These are phyloP conservation scores for Suillus subalutaceus DNA, from an alignment of 768 basidiomycete genomes.

Conservation along the genomic window DNA sequence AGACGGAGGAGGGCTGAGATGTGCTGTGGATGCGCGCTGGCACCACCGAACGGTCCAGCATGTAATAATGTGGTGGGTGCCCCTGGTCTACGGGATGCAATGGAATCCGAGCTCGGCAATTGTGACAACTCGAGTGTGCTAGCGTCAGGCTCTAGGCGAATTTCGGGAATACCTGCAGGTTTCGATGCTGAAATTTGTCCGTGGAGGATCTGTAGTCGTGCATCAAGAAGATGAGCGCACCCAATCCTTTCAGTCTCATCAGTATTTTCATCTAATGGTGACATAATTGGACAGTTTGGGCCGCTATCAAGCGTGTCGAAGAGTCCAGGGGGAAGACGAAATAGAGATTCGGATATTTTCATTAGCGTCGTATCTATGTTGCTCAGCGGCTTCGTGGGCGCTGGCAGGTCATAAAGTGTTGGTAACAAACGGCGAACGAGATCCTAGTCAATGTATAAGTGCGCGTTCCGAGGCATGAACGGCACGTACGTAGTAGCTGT, in stretches of 20 bases:
- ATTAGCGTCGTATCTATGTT: conserved; percentile 52
- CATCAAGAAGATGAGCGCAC: conserved; percentile 56
- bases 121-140: conserved; percentile 10
- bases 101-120: conserved; percentile 40
- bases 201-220: conserved; percentile 51
- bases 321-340: conserved; percentile 53
- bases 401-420: conserved; percentile 50
- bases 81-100: conserved; percentile 26
- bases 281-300: conserved; percentile 37
- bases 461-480: background rate
- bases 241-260: conserved; percentile 49
- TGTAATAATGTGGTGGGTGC: conserved; percentile 49
- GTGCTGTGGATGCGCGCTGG: conserved; percentile 60
- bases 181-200: conserved; percentile 27
- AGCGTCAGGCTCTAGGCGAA: conserved; percentile 38
- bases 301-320: conserved; percentile 55
- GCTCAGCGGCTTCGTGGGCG: conserved; percentile 42
- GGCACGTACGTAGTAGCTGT: conserved; percentile 69
- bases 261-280: conserved; percentile 54
- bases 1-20: conserved; percentile 67
- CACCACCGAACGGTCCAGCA: conserved; percentile 46
- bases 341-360: conserved; percentile 56
- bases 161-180: conserved; percentile 40
- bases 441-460: conserved; percentile 47
- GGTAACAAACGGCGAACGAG: conserved; percentile 65